Conservation (phyloP, 1,284 basidiomycete genomes). For the Cystobasidium slooffiae region DNA sequence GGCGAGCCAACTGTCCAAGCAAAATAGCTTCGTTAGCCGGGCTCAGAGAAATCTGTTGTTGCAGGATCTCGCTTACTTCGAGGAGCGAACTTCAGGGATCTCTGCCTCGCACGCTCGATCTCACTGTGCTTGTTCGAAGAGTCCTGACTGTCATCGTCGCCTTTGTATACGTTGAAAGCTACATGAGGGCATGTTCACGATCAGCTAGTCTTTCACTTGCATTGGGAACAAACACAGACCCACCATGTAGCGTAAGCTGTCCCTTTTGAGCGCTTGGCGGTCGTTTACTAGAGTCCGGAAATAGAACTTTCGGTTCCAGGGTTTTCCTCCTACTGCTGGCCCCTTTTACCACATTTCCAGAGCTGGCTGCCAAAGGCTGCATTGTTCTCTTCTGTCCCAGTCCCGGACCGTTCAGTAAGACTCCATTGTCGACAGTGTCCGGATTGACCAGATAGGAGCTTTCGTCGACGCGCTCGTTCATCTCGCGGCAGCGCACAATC, state of each 20-base stretch:
- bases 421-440: conserved; percentile 23
- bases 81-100: conserved; percentile 48
- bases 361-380: conserved; percentile 8
- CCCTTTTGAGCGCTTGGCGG: neutral
- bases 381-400: neutral
- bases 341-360: conserved; percentile 2
- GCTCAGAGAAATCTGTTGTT: neutral
- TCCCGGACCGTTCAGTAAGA: conserved; percentile 6
- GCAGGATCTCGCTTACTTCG: conserved; percentile 37
- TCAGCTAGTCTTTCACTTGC: neutral
- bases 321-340: conserved; percentile 17
- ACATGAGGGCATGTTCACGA: neutral
- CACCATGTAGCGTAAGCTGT: conserved; percentile 24
- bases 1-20: conserved; percentile 47
- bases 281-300: conserved; percentile 14
- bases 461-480: conserved; percentile 69
- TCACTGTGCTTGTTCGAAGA: conserved; percentile 1
- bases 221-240: neutral
- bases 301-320: conserved; percentile 25
- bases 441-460: conserved; percentile 67
- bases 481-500: conserved; percentile 84
- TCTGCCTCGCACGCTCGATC: conserved; percentile 47
- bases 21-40: neutral
- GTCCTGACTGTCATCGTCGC: neutral
- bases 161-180: conserved; percentile 12